Evolutionary conservation across 805 yeast species (phyloP).

Genomic region (Teunomyces panamensis): DNA sequence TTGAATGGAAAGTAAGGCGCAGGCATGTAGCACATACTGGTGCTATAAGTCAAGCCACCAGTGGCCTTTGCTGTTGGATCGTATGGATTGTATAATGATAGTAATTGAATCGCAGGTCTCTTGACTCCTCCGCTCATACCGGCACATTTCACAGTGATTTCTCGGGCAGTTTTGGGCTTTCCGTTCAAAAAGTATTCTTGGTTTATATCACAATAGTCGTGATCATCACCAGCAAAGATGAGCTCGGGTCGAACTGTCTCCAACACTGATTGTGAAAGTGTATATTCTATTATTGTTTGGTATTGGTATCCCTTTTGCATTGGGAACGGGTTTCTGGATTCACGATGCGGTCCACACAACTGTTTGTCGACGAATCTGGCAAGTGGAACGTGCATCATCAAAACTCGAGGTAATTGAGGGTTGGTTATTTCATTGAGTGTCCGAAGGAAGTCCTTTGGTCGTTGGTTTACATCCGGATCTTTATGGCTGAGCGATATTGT

Average conservation of each 20-base stretch:
- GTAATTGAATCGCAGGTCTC: conserved; percentile 81
- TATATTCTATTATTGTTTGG: conserved; percentile 78
- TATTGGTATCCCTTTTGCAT: conserved; percentile 76
- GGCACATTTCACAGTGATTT: conserved; percentile 82
- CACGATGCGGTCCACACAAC: conserved; percentile 75
- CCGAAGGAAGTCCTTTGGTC: conserved; percentile 54
- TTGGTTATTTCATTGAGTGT: conserved; percentile 19
- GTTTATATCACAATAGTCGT: conserved; percentile 82
- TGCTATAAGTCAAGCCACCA: conserved; percentile 23
- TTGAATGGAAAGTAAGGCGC: conserved; percentile 40
- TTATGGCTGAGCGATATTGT: conserved; percentile 74
- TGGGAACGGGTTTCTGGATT: conserved; percentile 62
- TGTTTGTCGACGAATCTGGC: conserved; percentile 63
- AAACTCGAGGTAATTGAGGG: conserved; percentile 53
- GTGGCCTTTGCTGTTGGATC: conserved; percentile 10
- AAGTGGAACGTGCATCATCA: conserved; percentile 86
- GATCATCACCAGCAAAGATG: conserved; percentile 92
- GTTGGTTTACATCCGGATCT: conserved; percentile 42
- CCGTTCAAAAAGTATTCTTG: conserved; percentile 41
- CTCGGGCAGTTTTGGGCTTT: conserved; percentile 32
- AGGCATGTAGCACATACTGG: conserved; percentile 57
- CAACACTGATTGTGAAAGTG: conserved; percentile 58
- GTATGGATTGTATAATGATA: conserved; percentile 58
- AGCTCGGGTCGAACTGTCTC: conserved; percentile 59
- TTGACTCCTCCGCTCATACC: conserved; percentile 92